Conservation (phyloP, 202 grass and related monocot genomes). For the Musa balbisiana region DNA sequence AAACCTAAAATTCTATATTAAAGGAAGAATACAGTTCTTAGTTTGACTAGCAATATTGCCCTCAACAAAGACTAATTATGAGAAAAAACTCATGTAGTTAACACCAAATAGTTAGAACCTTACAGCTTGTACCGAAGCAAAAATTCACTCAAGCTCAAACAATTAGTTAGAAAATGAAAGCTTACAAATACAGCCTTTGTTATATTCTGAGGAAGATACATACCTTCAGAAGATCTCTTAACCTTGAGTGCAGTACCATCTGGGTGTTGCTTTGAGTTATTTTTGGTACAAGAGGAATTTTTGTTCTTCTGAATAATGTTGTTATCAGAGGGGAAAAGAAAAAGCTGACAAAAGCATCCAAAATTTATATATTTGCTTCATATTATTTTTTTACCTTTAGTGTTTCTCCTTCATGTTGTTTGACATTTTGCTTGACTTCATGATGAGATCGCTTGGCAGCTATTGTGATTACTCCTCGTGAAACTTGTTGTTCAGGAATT, state of each 20-base stretch:
- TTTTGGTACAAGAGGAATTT: not conserved
- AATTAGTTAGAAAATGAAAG: not conserved
- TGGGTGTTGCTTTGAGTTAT: not conserved
- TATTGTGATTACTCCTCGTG: conserved; percentile 36
- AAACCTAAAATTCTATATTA: not conserved
- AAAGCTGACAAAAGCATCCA: not conserved
- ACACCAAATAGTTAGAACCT: no score
- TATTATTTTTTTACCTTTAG: not conserved
- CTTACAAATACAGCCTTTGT: not conserved
- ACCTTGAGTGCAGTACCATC: not conserved
- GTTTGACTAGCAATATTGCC: not conserved
- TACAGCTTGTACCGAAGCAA: no score
- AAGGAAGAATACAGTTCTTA: not conserved
- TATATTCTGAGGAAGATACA: not conserved
- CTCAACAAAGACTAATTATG: not conserved
- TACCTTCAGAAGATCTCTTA: not conserved
- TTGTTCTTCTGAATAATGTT: not conserved
- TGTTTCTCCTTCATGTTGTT: conserved; percentile 8
- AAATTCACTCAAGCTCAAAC: not conserved
- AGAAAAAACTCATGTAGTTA: not conserved
- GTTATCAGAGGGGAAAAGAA: not conserved
- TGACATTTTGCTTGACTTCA: conserved; percentile 21
- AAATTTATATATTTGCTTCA: not conserved
- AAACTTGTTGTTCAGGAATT: conserved; percentile 54
- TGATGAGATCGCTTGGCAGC: conserved; percentile 52